phyloP scores from a whole-genome alignment of 2,329 filamentous ascomycete species.

The Aspergillus persii region DNA sequence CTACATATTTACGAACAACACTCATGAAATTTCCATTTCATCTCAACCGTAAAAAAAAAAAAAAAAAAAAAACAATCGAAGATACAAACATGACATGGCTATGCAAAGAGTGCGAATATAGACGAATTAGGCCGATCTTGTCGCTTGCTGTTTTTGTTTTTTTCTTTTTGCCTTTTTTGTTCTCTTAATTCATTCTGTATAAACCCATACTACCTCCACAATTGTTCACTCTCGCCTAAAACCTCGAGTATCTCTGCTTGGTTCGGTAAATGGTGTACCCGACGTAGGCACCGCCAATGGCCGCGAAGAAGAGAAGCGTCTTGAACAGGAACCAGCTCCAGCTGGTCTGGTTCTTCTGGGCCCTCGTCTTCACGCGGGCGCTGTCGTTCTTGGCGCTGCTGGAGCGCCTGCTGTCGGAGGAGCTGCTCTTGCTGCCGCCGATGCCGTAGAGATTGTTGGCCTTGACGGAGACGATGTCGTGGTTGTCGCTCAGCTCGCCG shows the following conservation, averaged over 20 bases:
- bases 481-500: slow-evolving; percentile 93
- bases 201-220: not conserved
- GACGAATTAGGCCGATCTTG: slow-evolving; percentile 3
- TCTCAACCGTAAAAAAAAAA: slow-evolving; percentile 10
- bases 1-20: not conserved
- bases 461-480: slow-evolving; percentile 86
- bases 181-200: not conserved
- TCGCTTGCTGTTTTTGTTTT: slow-evolving; percentile 9
- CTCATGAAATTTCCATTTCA: slow-evolving; percentile 12
- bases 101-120: slow-evolving; percentile 19
- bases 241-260: slow-evolving; percentile 48
- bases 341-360: slow-evolving; percentile 41
- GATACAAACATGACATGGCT: slow-evolving; percentile 18
- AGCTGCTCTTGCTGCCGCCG: slow-evolving; percentile 21
- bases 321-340: slow-evolving; percentile 78
- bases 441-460: slow-evolving; percentile 82
- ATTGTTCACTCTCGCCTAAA: slow-evolving; percentile 18
- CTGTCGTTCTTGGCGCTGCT: slow-evolving; percentile 17
- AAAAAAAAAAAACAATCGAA: slow-evolving; percentile 8
- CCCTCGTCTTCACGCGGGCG: slow-evolving; percentile 19
- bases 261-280: slow-evolving; percentile 81
- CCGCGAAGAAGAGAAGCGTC: slow-evolving; percentile 70
- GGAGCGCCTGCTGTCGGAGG: slow-evolving; percentile 11
- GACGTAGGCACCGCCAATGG: slow-evolving; percentile 72
- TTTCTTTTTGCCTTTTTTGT: slow-evolving; percentile 1